phyloP scores from a whole-genome alignment of 2,329 filamentous ascomycete species.

The Diplodia sapinea region DNA sequence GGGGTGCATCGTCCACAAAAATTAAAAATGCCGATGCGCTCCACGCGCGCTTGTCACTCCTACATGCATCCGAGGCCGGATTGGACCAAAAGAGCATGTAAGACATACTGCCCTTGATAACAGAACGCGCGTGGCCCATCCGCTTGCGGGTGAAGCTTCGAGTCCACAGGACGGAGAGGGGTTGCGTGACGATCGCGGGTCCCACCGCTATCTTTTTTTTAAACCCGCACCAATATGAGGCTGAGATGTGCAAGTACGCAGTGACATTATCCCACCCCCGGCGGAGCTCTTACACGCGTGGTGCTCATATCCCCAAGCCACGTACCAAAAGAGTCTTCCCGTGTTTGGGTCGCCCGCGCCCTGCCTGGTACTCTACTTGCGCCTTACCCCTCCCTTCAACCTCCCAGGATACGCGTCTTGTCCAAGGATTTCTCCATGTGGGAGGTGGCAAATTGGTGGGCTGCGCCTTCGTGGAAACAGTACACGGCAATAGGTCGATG shows the following conservation, averaged over 20 bases:
- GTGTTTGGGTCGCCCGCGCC: background rate
- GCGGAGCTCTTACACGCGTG: conserved; percentile 4
- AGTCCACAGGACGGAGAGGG: too few relatives aligned
- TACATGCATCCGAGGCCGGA: background rate
- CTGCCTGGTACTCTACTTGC: background rate
- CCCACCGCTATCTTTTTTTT: background rate
- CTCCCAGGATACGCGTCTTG: background rate
- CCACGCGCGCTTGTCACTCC: background rate
- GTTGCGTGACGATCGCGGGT: background rate
- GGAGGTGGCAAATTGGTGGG: background rate
- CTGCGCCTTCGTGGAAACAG: background rate
- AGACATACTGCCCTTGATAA: background rate
- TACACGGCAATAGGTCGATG: background rate
- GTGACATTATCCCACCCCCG: background rate
- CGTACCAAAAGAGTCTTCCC: background rate
- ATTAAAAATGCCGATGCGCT: background rate
- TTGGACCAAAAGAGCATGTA: background rate
- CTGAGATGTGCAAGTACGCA: background rate
- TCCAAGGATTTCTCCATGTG: background rate
- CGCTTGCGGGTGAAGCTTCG: too few relatives aligned
- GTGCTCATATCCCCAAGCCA: background rate
- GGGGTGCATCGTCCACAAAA: background rate
- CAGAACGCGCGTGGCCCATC: background rate
- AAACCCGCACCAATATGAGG: background rate
- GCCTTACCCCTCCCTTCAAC: background rate